Conservation (phyloP, 1,139 yeast species). For the Spathaspora sp. region DNA sequence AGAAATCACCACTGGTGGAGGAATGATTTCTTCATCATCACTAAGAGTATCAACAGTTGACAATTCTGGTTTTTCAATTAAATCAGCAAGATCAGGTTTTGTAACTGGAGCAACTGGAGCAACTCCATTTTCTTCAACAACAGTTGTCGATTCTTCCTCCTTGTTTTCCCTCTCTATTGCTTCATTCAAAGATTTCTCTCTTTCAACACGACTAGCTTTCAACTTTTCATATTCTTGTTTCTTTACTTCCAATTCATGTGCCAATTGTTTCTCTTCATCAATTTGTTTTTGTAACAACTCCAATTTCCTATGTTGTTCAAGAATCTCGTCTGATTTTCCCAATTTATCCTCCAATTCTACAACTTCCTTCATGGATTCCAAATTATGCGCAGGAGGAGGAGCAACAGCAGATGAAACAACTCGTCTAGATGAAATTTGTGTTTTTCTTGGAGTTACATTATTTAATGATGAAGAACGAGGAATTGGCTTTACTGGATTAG, state of each 20-base stretch:
- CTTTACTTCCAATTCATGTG: slow-evolving; percentile 30
- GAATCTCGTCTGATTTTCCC: slow-evolving; percentile 12
- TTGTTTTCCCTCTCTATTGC: slow-evolving; percentile 10
- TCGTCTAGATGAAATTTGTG: slow-evolving; percentile 1
- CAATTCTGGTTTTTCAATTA: neutral
- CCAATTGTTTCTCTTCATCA: slow-evolving; percentile 31
- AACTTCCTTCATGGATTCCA: slow-evolving; percentile 17
- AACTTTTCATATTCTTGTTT: slow-evolving; percentile 33
- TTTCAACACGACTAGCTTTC: slow-evolving; percentile 17
- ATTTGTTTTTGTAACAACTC: slow-evolving; percentile 26
- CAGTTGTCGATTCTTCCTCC: neutral
- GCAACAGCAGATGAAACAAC: neutral
- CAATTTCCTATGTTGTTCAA: slow-evolving; percentile 14
- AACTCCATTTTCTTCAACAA: neutral
- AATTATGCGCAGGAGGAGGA: neutral
- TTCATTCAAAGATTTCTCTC: slow-evolving; percentile 20
- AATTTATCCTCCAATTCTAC: slow-evolving; percentile 16
- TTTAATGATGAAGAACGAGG: slow-evolving; percentile 21
- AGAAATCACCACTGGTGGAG: slow-evolving; percentile 1
- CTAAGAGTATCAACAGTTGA: neutral
- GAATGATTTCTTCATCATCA: neutral
- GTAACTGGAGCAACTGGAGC: no score
- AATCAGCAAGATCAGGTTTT: neutral
- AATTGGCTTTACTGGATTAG: slow-evolving; percentile 15
- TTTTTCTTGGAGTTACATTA: slow-evolving; percentile 3